Percentiles rank a stretch among this genome's conserved stretches.
phyloP scores from a whole-genome alignment of 2,329 filamentous ascomycete species.

The Nemania sp. region DNA sequence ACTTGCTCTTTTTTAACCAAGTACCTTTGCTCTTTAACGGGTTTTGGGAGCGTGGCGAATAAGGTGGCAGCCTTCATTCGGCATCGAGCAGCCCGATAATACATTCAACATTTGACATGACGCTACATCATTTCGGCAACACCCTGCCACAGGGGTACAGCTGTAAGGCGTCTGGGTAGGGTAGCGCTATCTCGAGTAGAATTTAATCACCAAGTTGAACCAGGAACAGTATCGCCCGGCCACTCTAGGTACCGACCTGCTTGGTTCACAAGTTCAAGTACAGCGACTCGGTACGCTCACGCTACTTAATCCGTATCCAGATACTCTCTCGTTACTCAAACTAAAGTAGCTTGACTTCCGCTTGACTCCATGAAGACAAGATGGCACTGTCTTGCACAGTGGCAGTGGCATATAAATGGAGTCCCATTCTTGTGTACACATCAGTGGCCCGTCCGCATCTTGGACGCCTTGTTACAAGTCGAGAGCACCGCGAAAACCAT shows the following conservation, averaged over 20 bases:
- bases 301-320: background rate
- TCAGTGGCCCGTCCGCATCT: background rate
- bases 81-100: background rate
- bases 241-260: too few relatives aligned
- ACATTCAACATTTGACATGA: background rate
- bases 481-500: background rate
- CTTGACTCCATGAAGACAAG: background rate
- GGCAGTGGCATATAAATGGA: background rate
- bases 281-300: background rate
- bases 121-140: background rate
- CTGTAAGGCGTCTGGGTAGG: background rate
- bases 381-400: background rate
- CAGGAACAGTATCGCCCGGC: background rate
- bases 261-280: background rate
- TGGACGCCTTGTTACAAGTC: background rate
- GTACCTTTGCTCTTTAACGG: background rate
- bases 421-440: background rate
- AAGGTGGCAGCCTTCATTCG: background rate
- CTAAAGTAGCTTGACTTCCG: constrained; percentile 13
- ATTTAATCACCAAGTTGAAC: background rate
- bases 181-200: background rate
- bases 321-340: background rate
- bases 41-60: too few relatives aligned
- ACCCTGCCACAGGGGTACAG: background rate
- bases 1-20: too few relatives aligned